Percentiles rank a stretch among this genome's conserved stretches.
phyloP scores from a whole-genome alignment of 2,329 filamentous ascomycete species.

The Cytospora chrysosperma region DNA sequence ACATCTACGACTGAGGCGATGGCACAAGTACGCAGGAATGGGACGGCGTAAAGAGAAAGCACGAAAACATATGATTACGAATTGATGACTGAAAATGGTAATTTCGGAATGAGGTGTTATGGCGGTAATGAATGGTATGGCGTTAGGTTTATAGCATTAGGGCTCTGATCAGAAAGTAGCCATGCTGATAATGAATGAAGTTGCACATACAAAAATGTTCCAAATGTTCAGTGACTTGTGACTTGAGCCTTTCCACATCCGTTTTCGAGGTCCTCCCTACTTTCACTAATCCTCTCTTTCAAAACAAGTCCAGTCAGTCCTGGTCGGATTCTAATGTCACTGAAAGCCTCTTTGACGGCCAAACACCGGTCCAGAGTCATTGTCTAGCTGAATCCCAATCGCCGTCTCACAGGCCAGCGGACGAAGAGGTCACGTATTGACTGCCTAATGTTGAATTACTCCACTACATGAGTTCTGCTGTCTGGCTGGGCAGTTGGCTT shows the following conservation, averaged over 20 bases:
- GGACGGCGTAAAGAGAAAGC: neutral
- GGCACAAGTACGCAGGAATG: neutral
- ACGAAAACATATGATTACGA: neutral
- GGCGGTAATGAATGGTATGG: neutral
- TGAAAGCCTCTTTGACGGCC: no score
- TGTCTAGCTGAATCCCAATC: no score
- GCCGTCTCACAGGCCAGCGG: no score
- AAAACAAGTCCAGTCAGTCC: no score
- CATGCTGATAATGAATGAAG: neutral
- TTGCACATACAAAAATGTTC: neutral
- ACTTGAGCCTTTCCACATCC: neutral
- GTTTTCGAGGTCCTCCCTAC: no score
- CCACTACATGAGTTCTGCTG: no score
- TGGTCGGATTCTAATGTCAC: no score
- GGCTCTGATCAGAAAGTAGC: neutral
- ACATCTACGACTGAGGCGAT: constrained; percentile 31
- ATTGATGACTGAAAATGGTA: neutral
- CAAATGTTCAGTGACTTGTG: neutral
- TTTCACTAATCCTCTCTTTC: no score
- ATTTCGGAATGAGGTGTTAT: neutral
- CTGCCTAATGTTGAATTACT: no score
- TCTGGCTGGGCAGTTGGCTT: no score
- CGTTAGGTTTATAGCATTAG: neutral
- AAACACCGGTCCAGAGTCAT: no score
- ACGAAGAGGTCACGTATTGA: no score